Evolutionary conservation across 208 protist genomes (phyloP), one percentile per base, ranked within the genome.

Genomic region (Acanthamoeba lenticulata): DNA sequence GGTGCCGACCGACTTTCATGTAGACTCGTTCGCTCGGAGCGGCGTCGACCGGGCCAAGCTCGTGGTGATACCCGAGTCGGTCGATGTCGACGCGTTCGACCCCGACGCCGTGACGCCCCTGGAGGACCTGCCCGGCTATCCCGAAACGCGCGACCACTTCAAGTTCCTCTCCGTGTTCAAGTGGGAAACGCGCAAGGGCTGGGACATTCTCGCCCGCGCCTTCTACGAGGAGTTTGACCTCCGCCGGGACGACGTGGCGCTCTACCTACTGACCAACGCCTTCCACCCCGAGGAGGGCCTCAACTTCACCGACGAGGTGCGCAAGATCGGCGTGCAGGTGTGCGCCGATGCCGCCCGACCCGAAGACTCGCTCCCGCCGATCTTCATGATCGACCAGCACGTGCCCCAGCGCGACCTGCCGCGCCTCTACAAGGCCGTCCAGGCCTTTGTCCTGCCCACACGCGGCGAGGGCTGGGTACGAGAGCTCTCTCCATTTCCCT

Each of bases 391-490:
- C 44, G 89, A 55, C 29, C 21, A 15, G 9, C 69, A 93, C 38
- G 44, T 96, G n/a, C 34, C 89, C 15, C 91, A 95, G 17, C 34
- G 1, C 0, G 57, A 94, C 34, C 74, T 98, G 74, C 95, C 95
- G 13, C 44, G 86, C 34, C 94, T 99, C 88, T 99, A 98, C 95
- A 83, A 90, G 27, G 94, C 94, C n/a, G 94, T 94, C 19, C 95
- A 98, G 93, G 96, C 95, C 34, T 98, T 98, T 94, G 97, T 99
- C 15, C 92, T 98, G 13, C 97, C 98, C 15, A 97, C 95, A 6
- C 96, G 97, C 21, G 98, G 97, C 29, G 98, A 98, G 86, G 97
- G 97, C 36, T 98, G 89, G 89, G 89, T 91, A 72, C 13, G 40
- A 47, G 27, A 19, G 1, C 29, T 49, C 2, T 49, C 60, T 65